Conservation (phyloP, 768 basidiomycete species). For the Suillus americanus region DNA sequence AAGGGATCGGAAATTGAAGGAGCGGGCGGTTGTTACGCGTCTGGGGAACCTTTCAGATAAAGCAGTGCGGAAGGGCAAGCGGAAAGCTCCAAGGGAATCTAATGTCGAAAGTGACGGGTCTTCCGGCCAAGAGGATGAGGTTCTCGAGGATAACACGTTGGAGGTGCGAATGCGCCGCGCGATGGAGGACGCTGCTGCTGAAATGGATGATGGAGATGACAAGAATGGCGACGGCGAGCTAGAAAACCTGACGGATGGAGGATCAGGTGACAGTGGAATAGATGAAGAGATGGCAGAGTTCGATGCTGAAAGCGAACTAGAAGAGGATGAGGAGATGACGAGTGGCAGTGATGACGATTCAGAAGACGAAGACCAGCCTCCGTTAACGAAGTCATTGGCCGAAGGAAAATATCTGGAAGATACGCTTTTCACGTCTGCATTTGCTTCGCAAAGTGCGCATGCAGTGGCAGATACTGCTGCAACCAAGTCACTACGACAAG, state of each 20-base stretch:
- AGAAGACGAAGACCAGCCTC: conserved; percentile 1
- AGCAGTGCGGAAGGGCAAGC: conserved; percentile 12
- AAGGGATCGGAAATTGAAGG: conserved; percentile 50
- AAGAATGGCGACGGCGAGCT: conserved; percentile 20
- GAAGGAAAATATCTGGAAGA: conserved; percentile 61
- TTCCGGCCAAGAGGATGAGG: conserved; percentile 19
- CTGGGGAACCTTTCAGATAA: conserved; percentile 17
- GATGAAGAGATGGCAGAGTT: conserved; percentile 14
- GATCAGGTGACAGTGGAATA: conserved; percentile 18
- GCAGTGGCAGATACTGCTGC: conserved; percentile 22
- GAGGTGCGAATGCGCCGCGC: conserved; percentile 28
- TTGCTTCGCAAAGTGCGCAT: conserved; percentile 35
- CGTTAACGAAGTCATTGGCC: conserved; percentile 19
- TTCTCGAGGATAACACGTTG: conserved; percentile 5
- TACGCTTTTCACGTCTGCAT: conserved; percentile 60
- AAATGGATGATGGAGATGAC: conserved; percentile 20
- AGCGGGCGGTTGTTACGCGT: conserved; percentile 35
- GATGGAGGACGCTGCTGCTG: conserved; percentile 28
- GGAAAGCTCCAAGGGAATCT: conserved; percentile 22
- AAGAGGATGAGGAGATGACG: conserved; percentile 16
- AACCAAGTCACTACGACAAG: conserved; percentile 21
- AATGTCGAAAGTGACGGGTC: conserved; percentile 26
- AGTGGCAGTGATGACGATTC: conserved; percentile 20
- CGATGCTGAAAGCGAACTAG: conserved; percentile 6
- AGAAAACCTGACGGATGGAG: conserved; percentile 11